Percentiles rank a stretch among this genome's conserved stretches.
These are phyloP conservation scores for Chrysopogon serrulatus DNA, from an alignment of 176 grass and related monocot species.

Conservation along the genomic window DNA sequence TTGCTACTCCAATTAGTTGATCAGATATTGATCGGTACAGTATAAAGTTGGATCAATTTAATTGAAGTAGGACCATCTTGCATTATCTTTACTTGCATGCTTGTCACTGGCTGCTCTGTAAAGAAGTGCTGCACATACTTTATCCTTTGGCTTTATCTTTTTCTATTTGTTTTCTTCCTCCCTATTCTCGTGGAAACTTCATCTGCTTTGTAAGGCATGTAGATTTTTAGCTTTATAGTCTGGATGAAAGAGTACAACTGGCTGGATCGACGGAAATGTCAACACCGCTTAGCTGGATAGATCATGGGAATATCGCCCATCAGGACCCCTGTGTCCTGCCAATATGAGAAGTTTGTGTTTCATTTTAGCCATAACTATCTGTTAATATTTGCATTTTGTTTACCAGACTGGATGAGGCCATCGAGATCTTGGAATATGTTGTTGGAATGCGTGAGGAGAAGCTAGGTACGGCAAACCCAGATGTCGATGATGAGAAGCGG, in stretches of 20 bases:
- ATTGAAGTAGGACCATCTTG: constrained; percentile 36
- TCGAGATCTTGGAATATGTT: constrained; percentile 89
- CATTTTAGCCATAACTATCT: background rate
- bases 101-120: constrained; percentile 29
- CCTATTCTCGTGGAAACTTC: constrained; percentile 52
- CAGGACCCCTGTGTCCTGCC: background rate
- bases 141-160: constrained; percentile 40
- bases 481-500: constrained; percentile 88
- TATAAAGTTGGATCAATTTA: constrained; percentile 49
- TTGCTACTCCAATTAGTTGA: constrained; percentile 28
- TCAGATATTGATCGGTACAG: constrained; percentile 25
- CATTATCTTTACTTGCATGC: constrained; percentile 39
- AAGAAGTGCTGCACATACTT: constrained; percentile 32
- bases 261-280: constrained; percentile 12
- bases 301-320: constrained; percentile 10
- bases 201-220: constrained; percentile 43
- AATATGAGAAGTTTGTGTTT: background rate
- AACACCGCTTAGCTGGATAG: constrained; percentile 19
- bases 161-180: constrained; percentile 15
- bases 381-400: constrained; percentile 14
- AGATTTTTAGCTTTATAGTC: constrained; percentile 33
- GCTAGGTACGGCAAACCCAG: constrained; percentile 90
- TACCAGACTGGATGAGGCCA: constrained; percentile 78
- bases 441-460: constrained; percentile 93
- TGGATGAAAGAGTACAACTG: background rate